Evolutionary conservation across 208 protist genomes (phyloP).

Genomic region (Trypanosoma scelopori): DNA sequence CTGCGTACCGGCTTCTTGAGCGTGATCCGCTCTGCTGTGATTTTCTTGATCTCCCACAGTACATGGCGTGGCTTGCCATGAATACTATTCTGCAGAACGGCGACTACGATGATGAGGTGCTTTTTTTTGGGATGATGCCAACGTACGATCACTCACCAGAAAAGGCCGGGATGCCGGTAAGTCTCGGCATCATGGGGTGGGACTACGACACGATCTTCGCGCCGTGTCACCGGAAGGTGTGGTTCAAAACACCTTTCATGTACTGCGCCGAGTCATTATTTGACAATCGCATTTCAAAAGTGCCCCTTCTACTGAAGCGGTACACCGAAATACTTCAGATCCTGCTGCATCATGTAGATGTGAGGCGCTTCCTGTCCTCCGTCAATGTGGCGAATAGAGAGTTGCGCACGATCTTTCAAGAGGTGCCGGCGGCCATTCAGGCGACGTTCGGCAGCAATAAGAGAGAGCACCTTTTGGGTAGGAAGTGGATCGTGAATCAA

Average conservation of each 20-base stretch:
- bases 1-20: slow-evolving; percentile 18
- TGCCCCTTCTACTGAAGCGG: not conserved
- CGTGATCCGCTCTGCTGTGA: slow-evolving; percentile 2
- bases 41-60: slow-evolving; percentile 25
- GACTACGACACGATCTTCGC: slow-evolving; percentile 35
- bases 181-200: slow-evolving; percentile 31
- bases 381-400: slow-evolving; percentile 18
- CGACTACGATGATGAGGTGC: slow-evolving; percentile 39
- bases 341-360: slow-evolving; percentile 14
- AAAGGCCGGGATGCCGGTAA: not conserved
- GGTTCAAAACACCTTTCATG: slow-evolving; percentile 21
- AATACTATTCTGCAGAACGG: slow-evolving; percentile 35
- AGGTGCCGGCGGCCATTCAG: not conserved
- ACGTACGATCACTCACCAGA: not conserved
- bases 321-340: slow-evolving; percentile 22
- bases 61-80: slow-evolving; percentile 33
- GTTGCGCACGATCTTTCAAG: slow-evolving; percentile 23
- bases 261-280: slow-evolving; percentile 33
- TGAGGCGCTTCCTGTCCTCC: slow-evolving; percentile 14
- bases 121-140: slow-evolving; percentile 27
- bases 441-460: slow-evolving; percentile 22
- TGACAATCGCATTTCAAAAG: slow-evolving; percentile 24
- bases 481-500: slow-evolving; percentile 6
- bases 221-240: slow-evolving; percentile 27
- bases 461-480: not conserved